These are phyloP conservation scores for Avena atlantica DNA, from an alignment of 176 grass and related monocot species.

Conservation along the genomic window DNA sequence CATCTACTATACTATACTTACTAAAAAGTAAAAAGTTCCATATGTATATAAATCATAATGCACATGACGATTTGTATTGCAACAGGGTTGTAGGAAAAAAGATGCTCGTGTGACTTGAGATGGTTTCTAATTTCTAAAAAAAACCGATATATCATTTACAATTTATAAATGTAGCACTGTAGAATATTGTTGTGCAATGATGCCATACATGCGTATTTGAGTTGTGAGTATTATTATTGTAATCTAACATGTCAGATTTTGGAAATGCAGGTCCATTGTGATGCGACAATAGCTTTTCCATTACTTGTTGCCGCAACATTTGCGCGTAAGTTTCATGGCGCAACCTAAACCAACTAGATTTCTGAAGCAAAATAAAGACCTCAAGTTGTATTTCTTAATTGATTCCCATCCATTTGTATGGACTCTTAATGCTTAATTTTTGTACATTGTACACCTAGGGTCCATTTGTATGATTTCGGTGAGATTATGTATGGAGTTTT, in stretches of 20 bases:
- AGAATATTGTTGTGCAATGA: neutral
- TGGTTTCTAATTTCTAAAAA: neutral
- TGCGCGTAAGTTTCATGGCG: slow-evolving; percentile 50
- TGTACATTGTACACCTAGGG: no score
- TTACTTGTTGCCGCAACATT: slow-evolving; percentile 81
- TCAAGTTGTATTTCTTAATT: neutral
- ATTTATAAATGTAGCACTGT: neutral
- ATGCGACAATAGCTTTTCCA: slow-evolving; percentile 84
- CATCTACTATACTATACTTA: neutral
- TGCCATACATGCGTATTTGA: neutral
- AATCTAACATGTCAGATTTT: slow-evolving; percentile 15
- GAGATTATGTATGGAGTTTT: no score
- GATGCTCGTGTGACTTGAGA: no score
- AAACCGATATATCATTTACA: neutral
- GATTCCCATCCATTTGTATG: neutral
- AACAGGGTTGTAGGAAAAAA: neutral
- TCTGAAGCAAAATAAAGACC: neutral
- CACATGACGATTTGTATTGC: neutral
- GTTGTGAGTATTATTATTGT: neutral
- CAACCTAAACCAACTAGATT: slow-evolving; percentile 32
- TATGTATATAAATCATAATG: neutral
- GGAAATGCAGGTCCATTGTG: slow-evolving; percentile 81
- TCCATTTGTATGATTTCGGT: no score
- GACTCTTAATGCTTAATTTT: neutral
- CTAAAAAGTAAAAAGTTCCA: neutral